Evolutionary conservation across 768 basidiomycete genomes (phyloP), one percentile per base, ranked within the genome.

Genomic region (Melanogaster broomeanus): DNA sequence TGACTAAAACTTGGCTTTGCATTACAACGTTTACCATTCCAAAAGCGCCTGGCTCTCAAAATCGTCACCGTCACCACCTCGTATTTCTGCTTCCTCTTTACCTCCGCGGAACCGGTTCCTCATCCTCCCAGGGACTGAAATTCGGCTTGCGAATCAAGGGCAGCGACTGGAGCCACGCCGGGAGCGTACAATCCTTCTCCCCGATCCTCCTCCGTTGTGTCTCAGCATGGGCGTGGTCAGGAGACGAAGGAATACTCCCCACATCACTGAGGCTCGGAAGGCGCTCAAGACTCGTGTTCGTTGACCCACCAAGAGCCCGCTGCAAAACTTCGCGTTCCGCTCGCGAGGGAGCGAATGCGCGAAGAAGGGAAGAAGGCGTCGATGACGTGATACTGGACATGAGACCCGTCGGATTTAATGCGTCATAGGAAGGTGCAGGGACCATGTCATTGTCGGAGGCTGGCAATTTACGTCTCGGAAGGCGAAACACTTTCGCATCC

Each of bases 271-370:
- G 73, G 69, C 86, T 89, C 21, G 89, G 87, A 49, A 91, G 76
- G 31, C 85, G 81, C 69, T 91, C 89, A 25, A 89, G 77, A 63
- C 87, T 90, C 47, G 82, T 76, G 68, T 89, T 90, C 42, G 83
- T 77, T 52, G 85, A 85, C 15, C 85, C 81, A 42, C 87, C 85
- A 13, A 93, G 70, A n/a, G 81, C 88, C 46, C 90, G 85, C 59
- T 88, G 84, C 28, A 94, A 78, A 45, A 80, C 90, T 69, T 91
- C 87, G 38, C 91, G 88, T 76, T 94, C 91, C 55, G 85, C 90
- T 48, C 86, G 88, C 56, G 90, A 93, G 28, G 90, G 91, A 31
- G 89, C 90, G 67, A 94, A 94, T 16, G 90, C 91, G 62, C 88
- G 89, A 51, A 90, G 74, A 19, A 83, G 69, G 27, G 78, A 79